Evolutionary conservation across 2,329 filamentous ascomycete genomes (phyloP), one percentile per base, ranked within the genome.

Genomic region (Aureobasidium lini): DNA sequence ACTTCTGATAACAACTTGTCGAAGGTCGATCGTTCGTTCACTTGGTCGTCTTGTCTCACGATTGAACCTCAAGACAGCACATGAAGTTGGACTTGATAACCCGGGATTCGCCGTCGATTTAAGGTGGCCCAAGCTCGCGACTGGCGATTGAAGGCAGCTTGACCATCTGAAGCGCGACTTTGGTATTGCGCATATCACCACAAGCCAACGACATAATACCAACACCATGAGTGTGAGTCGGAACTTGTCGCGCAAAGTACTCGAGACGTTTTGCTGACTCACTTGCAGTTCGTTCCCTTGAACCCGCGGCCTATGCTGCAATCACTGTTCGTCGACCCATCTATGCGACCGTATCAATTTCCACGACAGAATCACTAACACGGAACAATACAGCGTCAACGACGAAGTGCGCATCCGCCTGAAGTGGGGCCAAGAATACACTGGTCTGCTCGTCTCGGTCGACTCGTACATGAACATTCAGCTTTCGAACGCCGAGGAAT

Each of bases 381-480:
- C 44, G 4, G 28, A 9, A 52, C 13, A 1, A 6, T 36, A 28
- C 65, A 91, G 88, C 64, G 88, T 99, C 76, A 89, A 95, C 79
- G 89, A 95, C 74, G 84, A 93, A 70, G 86, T 99, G 70, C 81
- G 92, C 64, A 88, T 99, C 64, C 90, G 92, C 68, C 83, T 99
- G 65, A 99, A 99, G 83, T 99, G 94, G 94, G 91, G 90, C 68
- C 87, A 96, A 76, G 94, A 99, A 75, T 99, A 99, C 83, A 95
- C 93, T 75, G 94, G 94, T 72, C 84, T 84, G 65, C 84, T 99
- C 63, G 89, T 96, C 71, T 93, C 88, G 68, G 89, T 95, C 71
- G 94, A 99, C 78, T 91, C 89, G 71, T 99, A 99, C 80, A 97
- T 99, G 93, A 99, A 99, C 79, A 86, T 99, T 64, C 91, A 97